These are phyloP conservation scores for Priceomyces melissophilus DNA, from an alignment of 805 yeast genomes.

Conservation along the genomic window DNA sequence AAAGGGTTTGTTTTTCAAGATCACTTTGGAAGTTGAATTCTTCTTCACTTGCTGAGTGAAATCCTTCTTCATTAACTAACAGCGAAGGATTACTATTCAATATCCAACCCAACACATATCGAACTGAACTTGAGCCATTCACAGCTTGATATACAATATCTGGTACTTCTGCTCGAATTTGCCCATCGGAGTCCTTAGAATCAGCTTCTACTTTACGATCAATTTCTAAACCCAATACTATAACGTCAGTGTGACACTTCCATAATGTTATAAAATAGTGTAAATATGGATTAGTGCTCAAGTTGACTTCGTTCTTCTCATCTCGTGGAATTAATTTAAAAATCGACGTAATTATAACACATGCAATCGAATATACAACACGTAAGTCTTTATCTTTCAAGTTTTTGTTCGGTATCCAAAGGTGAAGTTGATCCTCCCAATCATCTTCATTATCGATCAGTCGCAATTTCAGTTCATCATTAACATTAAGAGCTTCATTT, in stretches of 20 bases:
- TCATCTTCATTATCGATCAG: conserved; percentile 37
- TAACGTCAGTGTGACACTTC: conserved; percentile 61
- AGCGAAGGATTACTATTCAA: conserved; percentile 32
- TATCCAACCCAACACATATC: conserved; percentile 60
- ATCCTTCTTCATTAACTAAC: conserved; percentile 7
- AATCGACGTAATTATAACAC: conserved; percentile 31
- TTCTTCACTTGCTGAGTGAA: conserved; percentile 1
- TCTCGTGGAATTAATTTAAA: conserved; percentile 29
- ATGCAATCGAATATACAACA: conserved; percentile 26
- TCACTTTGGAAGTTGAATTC: conserved; percentile 31
- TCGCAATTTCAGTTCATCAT: conserved; percentile 40
- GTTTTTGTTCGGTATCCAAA: conserved; percentile 27
- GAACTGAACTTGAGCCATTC: conserved; percentile 60
- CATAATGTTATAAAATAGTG: conserved; percentile 56
- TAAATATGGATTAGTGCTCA: conserved; percentile 60
- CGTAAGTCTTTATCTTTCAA: conserved; percentile 20
- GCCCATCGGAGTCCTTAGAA: conserved; percentile 20
- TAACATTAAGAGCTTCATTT: conserved; percentile 34
- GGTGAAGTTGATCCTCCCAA: conserved; percentile 18
- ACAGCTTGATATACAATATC: conserved; percentile 32
- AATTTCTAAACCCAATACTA: conserved; percentile 56
- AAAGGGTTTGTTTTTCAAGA: conserved; percentile 53
- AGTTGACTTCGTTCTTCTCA: conserved; percentile 23
- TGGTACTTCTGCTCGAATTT: conserved; percentile 25
- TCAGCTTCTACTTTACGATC: conserved; percentile 35